phyloP scores from a whole-genome alignment of 2,329 filamentous ascomycete species.

The Talaromyces albobiverticillius region DNA sequence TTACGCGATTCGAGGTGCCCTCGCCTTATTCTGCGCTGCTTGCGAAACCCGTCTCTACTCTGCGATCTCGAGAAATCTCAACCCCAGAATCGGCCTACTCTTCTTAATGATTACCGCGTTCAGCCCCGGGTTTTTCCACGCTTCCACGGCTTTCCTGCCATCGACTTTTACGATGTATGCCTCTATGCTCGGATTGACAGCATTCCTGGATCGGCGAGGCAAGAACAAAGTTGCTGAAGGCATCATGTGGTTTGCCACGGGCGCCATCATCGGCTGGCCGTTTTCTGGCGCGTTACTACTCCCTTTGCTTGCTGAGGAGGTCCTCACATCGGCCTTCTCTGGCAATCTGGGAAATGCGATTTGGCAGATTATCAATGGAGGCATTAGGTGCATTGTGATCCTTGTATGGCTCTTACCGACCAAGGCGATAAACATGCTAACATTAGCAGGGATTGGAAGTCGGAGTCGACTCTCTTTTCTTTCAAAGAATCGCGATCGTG shows the following conservation, averaged over 20 bases:
- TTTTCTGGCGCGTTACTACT: conserved; percentile 80
- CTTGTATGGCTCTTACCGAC: conserved; percentile 54
- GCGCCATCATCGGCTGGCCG: conserved; percentile 87
- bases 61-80: conserved; percentile 71
- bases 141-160: conserved; percentile 80
- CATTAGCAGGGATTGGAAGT: conserved; percentile 62
- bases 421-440: conserved; percentile 23
- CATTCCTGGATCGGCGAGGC: conserved; percentile 86
- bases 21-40: conserved; percentile 74
- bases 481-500: conserved; percentile 72
- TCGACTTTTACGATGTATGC: conserved; percentile 98
- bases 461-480: conserved; percentile 77
- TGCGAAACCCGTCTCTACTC: conserved; percentile 81
- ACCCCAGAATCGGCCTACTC: conserved; percentile 78
- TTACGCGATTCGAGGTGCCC: conserved; percentile 74
- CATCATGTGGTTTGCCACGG: conserved; percentile 87
- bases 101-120: conserved; percentile 74
- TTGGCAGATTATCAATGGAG: conserved; percentile 64
- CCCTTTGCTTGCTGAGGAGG: conserved; percentile 78
- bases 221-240: conserved; percentile 76
- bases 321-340: conserved; percentile 52
- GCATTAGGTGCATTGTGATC: conserved; percentile 63
- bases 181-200: conserved; percentile 76
- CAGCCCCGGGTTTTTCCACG: conserved; percentile 91
- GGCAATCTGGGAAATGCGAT: conserved; percentile 61